Conservation (phyloP, 768 basidiomycete species). For the Suillus fuscotomentosus region DNA sequence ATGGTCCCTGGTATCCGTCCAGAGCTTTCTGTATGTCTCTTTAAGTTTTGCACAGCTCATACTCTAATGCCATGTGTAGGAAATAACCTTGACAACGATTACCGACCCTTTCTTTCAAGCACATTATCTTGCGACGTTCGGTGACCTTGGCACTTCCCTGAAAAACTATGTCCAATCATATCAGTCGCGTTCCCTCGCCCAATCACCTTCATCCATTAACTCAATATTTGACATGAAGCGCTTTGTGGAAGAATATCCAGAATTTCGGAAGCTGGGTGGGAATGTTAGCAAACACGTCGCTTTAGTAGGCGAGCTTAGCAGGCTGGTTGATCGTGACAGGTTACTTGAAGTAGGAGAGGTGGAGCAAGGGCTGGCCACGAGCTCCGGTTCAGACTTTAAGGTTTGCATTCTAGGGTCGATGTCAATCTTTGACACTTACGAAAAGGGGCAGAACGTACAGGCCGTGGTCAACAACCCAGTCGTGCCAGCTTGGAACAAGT, state of each 20-base stretch:
- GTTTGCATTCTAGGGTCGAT: constrained; percentile 38
- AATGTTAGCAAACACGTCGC: constrained; percentile 99
- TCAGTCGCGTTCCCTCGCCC: constrained; percentile 75
- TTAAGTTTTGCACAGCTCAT: constrained; percentile 5
- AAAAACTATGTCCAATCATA: constrained; percentile 94
- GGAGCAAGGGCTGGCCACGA: constrained; percentile 94
- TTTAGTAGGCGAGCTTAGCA: constrained; percentile 91
- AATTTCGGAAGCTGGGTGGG: constrained; percentile 93
- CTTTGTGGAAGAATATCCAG: constrained; percentile 97
- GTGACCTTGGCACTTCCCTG: constrained; percentile 89
- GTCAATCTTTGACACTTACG: constrained; percentile 2
- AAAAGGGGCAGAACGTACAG: constrained; percentile 68
- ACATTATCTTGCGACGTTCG: constrained; percentile 91
- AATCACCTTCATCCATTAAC: constrained; percentile 79
- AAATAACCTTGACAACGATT: constrained; percentile 87
- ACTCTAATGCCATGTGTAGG: constrained; percentile 44
- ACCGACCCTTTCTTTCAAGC: constrained; percentile 94
- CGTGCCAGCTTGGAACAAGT: constrained; percentile 78
- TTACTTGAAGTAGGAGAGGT: constrained; percentile 90
- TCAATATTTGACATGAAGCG: constrained; percentile 96
- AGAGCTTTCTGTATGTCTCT: constrained; percentile 67
- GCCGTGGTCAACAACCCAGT: constrained; percentile 63
- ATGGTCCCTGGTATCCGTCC: constrained; percentile 82
- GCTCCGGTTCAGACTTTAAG: constrained; percentile 85
- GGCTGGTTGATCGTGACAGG: constrained; percentile 83